phyloP scores from a whole-genome alignment of 331 rosid species.

The Rosa hybrid region DNA sequence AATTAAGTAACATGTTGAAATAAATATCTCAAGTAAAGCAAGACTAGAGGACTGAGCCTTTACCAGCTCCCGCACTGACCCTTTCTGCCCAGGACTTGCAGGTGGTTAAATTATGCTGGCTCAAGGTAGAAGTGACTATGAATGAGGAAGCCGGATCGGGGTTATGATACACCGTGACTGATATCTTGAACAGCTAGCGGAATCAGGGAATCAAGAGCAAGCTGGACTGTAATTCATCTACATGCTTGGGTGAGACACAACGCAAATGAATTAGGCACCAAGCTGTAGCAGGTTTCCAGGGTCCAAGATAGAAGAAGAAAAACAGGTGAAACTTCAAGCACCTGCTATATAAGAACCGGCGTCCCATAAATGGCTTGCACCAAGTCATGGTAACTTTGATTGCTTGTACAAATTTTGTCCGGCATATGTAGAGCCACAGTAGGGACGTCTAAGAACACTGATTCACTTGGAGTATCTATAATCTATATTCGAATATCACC shows the following conservation, averaged over 20 bases:
- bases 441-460: neutral
- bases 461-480: conserved; percentile 9
- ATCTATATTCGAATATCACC: conserved; percentile 4
- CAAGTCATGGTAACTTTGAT: neutral
- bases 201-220: neutral
- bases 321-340: neutral
- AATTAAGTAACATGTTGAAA: too few relatives aligned
- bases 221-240: neutral
- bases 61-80: too few relatives aligned
- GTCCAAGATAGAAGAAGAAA: neutral
- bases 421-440: neutral
- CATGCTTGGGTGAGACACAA: neutral
- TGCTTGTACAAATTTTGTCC: neutral
- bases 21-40: too few relatives aligned
- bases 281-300: neutral
- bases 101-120: neutral
- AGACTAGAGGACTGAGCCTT: too few relatives aligned
- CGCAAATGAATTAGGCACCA: neutral
- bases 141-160: neutral
- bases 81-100: too few relatives aligned
- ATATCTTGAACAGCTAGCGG: neutral
- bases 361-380: neutral
- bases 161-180: neutral
- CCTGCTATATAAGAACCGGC: neutral
- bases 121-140: neutral